Percentiles rank a stretch among this genome's conserved stretches.
phyloP scores from a whole-genome alignment of 2,329 filamentous ascomycete species.

The Aspergillus quadricinctus region DNA sequence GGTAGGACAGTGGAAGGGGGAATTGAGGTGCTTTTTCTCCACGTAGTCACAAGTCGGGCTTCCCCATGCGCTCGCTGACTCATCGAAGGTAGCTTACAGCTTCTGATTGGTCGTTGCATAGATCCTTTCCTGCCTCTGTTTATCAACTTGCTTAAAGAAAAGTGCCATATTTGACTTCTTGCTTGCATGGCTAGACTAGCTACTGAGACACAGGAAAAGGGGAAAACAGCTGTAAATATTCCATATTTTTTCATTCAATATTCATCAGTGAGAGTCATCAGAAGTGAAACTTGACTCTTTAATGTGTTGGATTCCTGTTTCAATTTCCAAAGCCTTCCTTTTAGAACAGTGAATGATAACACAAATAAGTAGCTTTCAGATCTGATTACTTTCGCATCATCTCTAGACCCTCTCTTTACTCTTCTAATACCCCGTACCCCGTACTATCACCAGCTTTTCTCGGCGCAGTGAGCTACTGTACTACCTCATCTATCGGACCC shows the following conservation, averaged over 20 bases:
- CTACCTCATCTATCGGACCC: background rate
- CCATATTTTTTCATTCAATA: background rate
- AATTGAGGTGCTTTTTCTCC: slow-evolving; percentile 16
- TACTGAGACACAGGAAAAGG: background rate
- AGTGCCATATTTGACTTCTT: background rate
- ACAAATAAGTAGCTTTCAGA: background rate
- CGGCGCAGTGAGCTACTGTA: background rate
- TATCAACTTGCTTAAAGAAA: background rate
- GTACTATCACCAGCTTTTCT: background rate
- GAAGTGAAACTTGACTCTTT: background rate
- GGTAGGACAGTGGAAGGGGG: slow-evolving; percentile 4
- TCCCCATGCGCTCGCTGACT: background rate
- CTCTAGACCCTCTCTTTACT: background rate
- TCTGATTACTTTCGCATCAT: background rate
- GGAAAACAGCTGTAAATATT: background rate
- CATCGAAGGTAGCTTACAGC: background rate
- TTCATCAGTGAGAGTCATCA: background rate
- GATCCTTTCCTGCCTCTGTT: background rate
- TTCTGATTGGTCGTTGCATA: background rate
- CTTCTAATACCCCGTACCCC: background rate
- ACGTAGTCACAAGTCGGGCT: slow-evolving; percentile 15
- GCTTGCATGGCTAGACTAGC: background rate
- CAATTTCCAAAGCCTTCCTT: background rate
- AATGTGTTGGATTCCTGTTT: background rate
- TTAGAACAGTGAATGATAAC: background rate